A percentile compares a stretch with the other conserved stretches of the same genome.
phyloP scores from a whole-genome alignment of 129 eudicot species.

The Centaurea solstitialis region DNA sequence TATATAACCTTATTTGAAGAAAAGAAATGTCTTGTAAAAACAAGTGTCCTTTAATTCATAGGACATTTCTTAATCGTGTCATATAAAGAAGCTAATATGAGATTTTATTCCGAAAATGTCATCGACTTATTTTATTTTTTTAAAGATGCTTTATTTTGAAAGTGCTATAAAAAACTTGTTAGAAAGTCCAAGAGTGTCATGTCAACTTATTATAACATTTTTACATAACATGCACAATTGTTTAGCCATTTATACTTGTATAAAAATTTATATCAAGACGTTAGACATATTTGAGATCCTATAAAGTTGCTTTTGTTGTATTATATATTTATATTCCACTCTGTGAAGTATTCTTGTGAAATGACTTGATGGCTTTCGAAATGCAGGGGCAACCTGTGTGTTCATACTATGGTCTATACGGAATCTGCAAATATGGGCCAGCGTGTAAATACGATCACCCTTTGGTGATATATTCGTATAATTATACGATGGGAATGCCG shows the following conservation, averaged over 20 bases:
- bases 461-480: constrained; percentile 43
- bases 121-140: too few species aligned
- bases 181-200: background rate
- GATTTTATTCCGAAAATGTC: background rate
- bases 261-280: background rate
- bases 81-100: too few species aligned
- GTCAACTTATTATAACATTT: background rate
- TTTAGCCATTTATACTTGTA: background rate
- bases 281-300: background rate
- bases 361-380: constrained; percentile 4
- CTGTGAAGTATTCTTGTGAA: background rate
- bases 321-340: too few species aligned
- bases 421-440: constrained; percentile 72
- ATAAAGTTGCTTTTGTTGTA: too few species aligned
- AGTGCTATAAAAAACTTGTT: too few species aligned
- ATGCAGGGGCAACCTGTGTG: constrained; percentile 79
- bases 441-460: constrained; percentile 79
- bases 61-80: background rate
- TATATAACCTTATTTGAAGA: too few species aligned
- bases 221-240: background rate
- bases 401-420: constrained; percentile 53
- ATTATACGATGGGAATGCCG: constrained; percentile 38
- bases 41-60: background rate
- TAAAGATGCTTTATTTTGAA: background rate
- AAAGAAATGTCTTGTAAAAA: too few species aligned